These are phyloP conservation scores for Stromatinia cepivora DNA, from an alignment of 2,329 filamentous ascomycete species.

Conservation along the genomic window DNA sequence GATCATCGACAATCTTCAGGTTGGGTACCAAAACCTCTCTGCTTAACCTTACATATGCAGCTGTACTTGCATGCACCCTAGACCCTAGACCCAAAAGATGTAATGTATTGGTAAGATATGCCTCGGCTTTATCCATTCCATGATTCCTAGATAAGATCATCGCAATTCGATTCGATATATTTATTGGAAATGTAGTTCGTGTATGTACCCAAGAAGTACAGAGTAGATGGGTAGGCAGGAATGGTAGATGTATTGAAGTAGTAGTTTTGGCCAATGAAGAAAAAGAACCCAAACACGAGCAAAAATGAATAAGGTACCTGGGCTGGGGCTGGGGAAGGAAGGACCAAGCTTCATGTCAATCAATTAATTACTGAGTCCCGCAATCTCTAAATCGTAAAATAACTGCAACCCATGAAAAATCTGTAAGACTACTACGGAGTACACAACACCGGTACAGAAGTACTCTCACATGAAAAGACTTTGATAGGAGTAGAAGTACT, in stretches of 20 bases:
- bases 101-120: not conserved
- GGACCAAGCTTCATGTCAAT: slow-evolving; percentile 6
- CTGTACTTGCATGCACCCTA: not conserved
- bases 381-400: slow-evolving; percentile 8
- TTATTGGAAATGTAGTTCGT: not conserved
- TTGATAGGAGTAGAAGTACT: not conserved
- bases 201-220: not conserved
- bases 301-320: not conserved
- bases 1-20: not conserved
- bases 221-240: no score
- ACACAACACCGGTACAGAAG: not conserved
- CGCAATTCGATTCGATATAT: not conserved
- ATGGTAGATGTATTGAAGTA: not conserved
- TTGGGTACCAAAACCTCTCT: not conserved
- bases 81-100: not conserved
- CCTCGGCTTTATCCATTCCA: no score
- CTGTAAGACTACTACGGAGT: not conserved
- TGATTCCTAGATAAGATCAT: no score
- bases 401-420: slow-evolving; percentile 1
- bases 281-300: slow-evolving; percentile 1
- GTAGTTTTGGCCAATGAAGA: slow-evolving; percentile 1
- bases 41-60: not conserved
- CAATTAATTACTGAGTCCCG: not conserved
- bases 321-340: not conserved
- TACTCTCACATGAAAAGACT: not conserved